Base-by-base conservation (phyloP, 768 basidiomycete species). In the Amanita jacksonii region DNA sequence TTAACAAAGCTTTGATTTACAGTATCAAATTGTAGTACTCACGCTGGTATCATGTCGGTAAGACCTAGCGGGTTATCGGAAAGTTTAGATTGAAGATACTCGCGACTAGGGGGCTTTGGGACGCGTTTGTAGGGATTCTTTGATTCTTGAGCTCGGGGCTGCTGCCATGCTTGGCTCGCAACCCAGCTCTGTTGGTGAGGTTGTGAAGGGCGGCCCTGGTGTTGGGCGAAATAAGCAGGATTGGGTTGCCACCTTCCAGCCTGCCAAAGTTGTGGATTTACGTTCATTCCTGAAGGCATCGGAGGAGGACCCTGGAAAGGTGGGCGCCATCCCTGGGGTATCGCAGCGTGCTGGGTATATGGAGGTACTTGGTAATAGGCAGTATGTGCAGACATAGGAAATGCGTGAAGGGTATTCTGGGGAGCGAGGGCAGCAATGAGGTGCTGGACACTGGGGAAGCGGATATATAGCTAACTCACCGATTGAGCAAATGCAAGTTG, bases 111-210 rank as follows among this genome's bases (percentile, higher is more conserved):
- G 0, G 72, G 70, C 33, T 69, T 75, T n/a, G 76, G 70, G 8
- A 66, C 53, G 15, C 78, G 76, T 55, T 84, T 85, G 65, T 76
- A 77, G 0, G 84, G 84, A 45, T 83, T 79, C 49, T 59, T 67
- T 4, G 52, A 50, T 30, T 55, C 52, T 25, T 53, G 58, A 27
- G 54, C 54, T 39, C 57, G 62, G 25, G 49, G 48, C 5, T 52
- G 52, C 22, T 53, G 51, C 70, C 70, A 74, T 50, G 69, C 57
- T 20, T 58, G 61, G 19, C 64, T 67, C 19, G 65, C 62, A 38
- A 61, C 55, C 73, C 73, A 75, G 12, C 53, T 57, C 22, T 50
- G 44, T 38, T 54, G 50, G 20, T 49, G 33, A 20, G 38, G 28
- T 16, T 38, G 43, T 18, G 47, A 50, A 10, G 57, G 57, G 2